phyloP scores from a whole-genome alignment of 2,329 filamentous ascomycete species.

The Myriosclerotinia scirpicola region DNA sequence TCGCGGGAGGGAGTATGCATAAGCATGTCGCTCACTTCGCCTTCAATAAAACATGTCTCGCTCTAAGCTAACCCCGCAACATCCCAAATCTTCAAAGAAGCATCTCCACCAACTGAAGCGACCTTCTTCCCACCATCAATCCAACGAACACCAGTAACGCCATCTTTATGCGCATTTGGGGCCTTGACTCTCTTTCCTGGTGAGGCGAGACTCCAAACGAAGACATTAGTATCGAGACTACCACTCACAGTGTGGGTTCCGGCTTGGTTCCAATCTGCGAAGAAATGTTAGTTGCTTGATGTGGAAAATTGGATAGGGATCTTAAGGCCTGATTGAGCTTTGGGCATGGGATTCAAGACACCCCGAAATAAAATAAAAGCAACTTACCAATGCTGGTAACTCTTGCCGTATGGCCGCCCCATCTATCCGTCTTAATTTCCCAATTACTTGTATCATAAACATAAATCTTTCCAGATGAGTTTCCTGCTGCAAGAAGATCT shows the following conservation, averaged over 20 bases:
- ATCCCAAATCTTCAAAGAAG: conserved; percentile 85
- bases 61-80: conserved; percentile 55
- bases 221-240: conserved; percentile 85
- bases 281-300: neutral
- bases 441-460: conserved; percentile 69
- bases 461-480: conserved; percentile 81
- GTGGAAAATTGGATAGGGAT: neutral
- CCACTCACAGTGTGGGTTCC: conserved; percentile 81
- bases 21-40: neutral
- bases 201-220: conserved; percentile 83
- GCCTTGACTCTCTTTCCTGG: conserved; percentile 84
- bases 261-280: conserved; percentile 68
- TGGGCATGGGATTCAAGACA: neutral
- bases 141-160: conserved; percentile 87
- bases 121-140: conserved; percentile 64
- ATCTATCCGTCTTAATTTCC: conserved; percentile 76
- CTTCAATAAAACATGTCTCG: neutral
- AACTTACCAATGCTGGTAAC: conserved; percentile 55
- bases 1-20: conserved; percentile 12
- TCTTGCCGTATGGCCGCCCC: conserved; percentile 69
- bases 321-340: neutral
- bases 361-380: neutral
- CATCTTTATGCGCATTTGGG: conserved; percentile 91
- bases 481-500: conserved; percentile 77
- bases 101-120: conserved; percentile 81